Evolutionary conservation across 2,329 filamentous ascomycete species (phyloP), one percentile per base, ranked within the genome.

Genomic region (Paecilomyces fulvus): DNA sequence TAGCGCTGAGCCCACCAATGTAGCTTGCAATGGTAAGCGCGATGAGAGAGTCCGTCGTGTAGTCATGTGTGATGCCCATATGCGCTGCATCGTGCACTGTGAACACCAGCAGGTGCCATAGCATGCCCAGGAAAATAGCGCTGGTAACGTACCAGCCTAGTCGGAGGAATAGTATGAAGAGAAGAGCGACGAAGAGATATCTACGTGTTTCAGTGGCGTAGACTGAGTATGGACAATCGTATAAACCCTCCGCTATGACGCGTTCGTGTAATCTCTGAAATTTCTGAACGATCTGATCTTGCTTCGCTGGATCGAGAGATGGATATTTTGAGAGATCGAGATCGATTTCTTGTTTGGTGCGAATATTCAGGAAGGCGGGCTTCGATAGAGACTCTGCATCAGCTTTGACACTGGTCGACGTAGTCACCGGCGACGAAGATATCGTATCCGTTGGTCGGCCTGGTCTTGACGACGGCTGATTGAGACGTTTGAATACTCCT

Each of bases 51-150:
- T 99, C 94, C 33, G 84, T 74, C 53, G 88, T 85, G 70, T 92
- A 97, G 69, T 87, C 80, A 73, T 97, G 92, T 2, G 94, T 99
- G 65, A 99, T 96, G 62, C 90, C 92, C 88, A 96, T 95, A 73
- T 99, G 94, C 4, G 90, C 92, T 52, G 92, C 90, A 77, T 99
- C 94, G 31, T 49, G 21, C 12, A 46, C 25, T 1, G 25, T 54
- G 30, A 49, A 48, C 23, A 49, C 43, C 46, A 49, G 53, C 28
- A 49, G 43, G 30, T 54, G 25, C 53, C 43, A 33, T 37, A 54
- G 21, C 21, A 17, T 28, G 10, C 37, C 21, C 43, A 54, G 14
- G 63, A 86, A 90, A 52, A 89, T 70, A 1, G 84, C 91, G 56
- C 89, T 89, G 2, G 82, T 75, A 51, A 75, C 78, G 66, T 89